phyloP scores from a whole-genome alignment of 805 yeast species.

The Wilhelminamyces savonicus region DNA sequence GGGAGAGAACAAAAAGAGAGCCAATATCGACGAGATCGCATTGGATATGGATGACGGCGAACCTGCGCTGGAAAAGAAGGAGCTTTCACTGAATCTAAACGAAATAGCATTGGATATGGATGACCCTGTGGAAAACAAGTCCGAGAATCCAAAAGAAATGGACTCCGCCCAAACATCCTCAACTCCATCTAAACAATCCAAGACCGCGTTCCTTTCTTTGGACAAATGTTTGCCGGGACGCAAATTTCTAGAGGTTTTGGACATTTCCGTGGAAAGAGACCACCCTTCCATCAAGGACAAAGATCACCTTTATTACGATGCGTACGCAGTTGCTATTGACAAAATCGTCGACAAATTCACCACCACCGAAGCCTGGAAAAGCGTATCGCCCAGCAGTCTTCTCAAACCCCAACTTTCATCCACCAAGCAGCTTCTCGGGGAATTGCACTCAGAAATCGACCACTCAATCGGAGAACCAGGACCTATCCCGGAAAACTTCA shows the following conservation, averaged over 20 bases:
- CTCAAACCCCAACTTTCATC: too few relatives aligned
- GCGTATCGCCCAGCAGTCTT: too few relatives aligned
- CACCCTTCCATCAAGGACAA: constrained; percentile 9
- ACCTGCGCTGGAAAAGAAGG: not conserved
- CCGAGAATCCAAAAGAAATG: constrained; percentile 2
- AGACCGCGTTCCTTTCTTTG: constrained; percentile 62
- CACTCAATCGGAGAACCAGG: constrained; percentile 6
- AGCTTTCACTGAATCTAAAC: not conserved
- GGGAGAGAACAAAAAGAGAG: constrained; percentile 3
- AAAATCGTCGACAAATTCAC: constrained; percentile 26
- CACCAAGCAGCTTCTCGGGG: constrained; percentile 7
- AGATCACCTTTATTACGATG: constrained; percentile 19
- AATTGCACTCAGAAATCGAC: constrained; percentile 7
- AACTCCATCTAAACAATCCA: not conserved
- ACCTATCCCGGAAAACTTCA: constrained; percentile 18
- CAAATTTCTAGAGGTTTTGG: constrained; percentile 46
- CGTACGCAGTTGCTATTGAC: constrained; percentile 28
- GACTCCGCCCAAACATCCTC: not conserved
- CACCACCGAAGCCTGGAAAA: constrained; percentile 6
- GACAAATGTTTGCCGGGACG: constrained; percentile 78
- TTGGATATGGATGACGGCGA: constrained; percentile 14
- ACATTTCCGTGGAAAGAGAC: constrained; percentile 19
- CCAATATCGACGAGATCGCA: constrained; percentile 10
- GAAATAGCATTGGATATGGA: constrained; percentile 5
- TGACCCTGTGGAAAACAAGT: constrained; percentile 6